Percentiles rank a stretch among this genome's conserved stretches.
These are phyloP conservation scores for Starmerella riodocensis DNA, from an alignment of 805 yeast genomes.

Conservation along the genomic window DNA sequence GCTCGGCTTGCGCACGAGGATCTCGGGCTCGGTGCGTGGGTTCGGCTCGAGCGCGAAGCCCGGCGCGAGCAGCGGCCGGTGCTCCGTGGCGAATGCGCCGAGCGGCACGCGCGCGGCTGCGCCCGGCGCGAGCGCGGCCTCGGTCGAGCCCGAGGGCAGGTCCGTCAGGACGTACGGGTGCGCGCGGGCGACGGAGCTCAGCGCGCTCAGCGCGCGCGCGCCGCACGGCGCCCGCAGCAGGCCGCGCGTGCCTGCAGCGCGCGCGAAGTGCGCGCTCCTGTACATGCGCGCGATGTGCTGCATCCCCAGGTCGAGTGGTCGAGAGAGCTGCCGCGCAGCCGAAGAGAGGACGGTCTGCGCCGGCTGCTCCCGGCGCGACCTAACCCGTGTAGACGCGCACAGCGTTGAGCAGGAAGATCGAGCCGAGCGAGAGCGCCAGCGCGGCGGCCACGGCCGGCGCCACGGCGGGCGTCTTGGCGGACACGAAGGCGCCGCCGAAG, in stretches of 20 bases:
- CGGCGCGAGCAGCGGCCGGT: conserved; percentile 10
- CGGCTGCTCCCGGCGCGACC: no score
- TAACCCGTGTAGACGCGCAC: conserved; percentile 35
- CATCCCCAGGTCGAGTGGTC: no score
- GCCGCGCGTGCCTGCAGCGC: no score
- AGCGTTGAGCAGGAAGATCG: conserved; percentile 32
- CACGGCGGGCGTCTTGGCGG: background rate
- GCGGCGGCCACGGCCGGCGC: background rate
- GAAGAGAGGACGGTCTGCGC: no score
- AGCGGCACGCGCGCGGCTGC: conserved; percentile 19
- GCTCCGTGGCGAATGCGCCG: conserved; percentile 20
- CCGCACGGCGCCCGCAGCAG: no score
- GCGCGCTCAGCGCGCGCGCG: background rate
- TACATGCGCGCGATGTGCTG: no score
- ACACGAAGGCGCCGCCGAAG: background rate
- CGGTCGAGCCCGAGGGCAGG: conserved; percentile 1
- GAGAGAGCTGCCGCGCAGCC: no score
- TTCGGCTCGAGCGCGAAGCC: conserved; percentile 18
- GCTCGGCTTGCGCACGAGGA: conserved; percentile 14
- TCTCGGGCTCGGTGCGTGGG: conserved; percentile 17
- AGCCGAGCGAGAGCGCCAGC: conserved; percentile 27
- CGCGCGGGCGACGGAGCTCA: background rate
- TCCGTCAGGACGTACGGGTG: conserved; percentile 9
- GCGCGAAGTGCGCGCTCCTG: no score
- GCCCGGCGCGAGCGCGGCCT: conserved; percentile 18